phyloP scores from a whole-genome alignment of 331 rosid species.

The Malus hybrid region DNA sequence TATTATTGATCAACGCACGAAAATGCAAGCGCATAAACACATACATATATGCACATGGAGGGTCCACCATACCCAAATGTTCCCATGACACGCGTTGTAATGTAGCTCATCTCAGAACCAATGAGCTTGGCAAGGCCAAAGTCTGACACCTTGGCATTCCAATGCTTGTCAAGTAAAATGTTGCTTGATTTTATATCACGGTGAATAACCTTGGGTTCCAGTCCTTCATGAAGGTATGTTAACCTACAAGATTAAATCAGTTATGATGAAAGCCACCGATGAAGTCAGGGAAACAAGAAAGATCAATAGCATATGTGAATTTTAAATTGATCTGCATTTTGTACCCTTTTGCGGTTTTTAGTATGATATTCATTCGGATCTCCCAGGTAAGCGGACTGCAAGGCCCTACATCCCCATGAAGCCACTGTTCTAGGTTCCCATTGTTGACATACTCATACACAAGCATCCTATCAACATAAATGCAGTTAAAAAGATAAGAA shows the following conservation, averaged over 20 bases:
- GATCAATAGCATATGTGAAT: neutral
- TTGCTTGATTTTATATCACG: constrained; percentile 86
- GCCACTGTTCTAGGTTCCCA: constrained; percentile 89
- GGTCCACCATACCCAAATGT: constrained; percentile 64
- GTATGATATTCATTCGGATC: constrained; percentile 68
- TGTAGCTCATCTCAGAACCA: constrained; percentile 62
- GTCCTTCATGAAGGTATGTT: constrained; percentile 80
- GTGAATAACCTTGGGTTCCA: constrained; percentile 88
- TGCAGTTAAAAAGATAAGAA: neutral
- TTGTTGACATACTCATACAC: constrained; percentile 81
- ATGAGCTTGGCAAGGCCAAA: constrained; percentile 89
- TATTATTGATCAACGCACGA: neutral
- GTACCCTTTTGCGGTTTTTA: constrained; percentile 84
- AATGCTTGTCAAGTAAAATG: constrained; percentile 68
- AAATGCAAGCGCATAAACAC: neutral
- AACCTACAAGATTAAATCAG: constrained; percentile 31
- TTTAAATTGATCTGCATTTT: neutral
- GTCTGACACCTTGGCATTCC: constrained; percentile 84
- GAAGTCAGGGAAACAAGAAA: neutral
- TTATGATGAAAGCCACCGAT: neutral
- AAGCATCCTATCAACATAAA: constrained; percentile 53
- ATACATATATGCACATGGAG: neutral
- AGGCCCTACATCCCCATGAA: constrained; percentile 84
- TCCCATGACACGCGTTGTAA: constrained; percentile 89
- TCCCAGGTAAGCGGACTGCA: constrained; percentile 82